These are phyloP conservation scores for Metschnikowia kunwiensis DNA, from an alignment of 805 yeast species.

Conservation along the genomic window DNA sequence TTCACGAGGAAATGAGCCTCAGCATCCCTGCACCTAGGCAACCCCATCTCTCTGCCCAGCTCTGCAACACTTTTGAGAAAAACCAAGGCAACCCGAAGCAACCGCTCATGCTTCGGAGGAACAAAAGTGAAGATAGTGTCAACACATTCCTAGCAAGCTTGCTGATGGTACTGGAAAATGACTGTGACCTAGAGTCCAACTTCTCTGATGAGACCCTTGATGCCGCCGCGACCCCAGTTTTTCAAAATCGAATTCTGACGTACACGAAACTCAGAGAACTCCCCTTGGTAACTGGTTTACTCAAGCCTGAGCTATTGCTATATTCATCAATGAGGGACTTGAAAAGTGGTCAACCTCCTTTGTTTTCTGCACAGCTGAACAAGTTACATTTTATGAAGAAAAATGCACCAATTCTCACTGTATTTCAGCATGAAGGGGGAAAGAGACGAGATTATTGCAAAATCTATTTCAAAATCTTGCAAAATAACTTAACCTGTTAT, in stretches of 20 bases:
- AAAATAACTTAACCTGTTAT: constrained; percentile 29
- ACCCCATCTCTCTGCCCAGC: background rate
- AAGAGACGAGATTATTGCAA: constrained; percentile 25
- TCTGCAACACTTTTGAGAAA: too few relatives aligned
- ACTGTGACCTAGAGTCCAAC: constrained; percentile 7
- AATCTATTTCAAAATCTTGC: constrained; percentile 29
- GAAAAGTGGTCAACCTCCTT: constrained; percentile 11
- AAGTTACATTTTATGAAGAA: constrained; percentile 23
- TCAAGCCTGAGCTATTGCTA: constrained; percentile 14
- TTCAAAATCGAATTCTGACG: constrained; percentile 13
- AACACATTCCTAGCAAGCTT: constrained; percentile 9
- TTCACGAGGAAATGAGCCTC: too few relatives aligned
- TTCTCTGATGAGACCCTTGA: constrained; percentile 17
- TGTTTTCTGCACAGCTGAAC: constrained; percentile 17
- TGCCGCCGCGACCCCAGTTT: constrained; percentile 12
- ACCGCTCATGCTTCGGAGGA: constrained; percentile 9
- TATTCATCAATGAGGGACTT: constrained; percentile 12
- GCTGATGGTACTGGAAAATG: constrained; percentile 4
- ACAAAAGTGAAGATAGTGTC: constrained; percentile 13
- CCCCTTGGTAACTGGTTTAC: constrained; percentile 15
- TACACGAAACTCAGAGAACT: constrained; percentile 16
- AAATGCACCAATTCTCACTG: constrained; percentile 30
- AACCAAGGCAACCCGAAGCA: background rate
- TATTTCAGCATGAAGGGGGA: constrained; percentile 15
- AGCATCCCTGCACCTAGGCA: too few relatives aligned